Conservation (phyloP, 345 rosid genomes). For the Rhodomyrtus tomentosa region DNA sequence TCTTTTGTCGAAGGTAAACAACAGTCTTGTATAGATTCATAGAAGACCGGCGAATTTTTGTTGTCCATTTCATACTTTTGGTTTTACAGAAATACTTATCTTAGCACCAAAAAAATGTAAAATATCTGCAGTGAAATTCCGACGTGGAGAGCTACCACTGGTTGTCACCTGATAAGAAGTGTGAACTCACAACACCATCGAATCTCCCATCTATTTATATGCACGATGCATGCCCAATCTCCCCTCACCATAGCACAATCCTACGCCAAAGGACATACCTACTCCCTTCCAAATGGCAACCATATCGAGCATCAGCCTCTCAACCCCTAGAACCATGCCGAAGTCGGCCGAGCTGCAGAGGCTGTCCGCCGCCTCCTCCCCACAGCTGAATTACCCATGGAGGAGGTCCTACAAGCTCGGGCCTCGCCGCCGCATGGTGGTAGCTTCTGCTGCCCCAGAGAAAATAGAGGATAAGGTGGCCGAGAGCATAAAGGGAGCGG, state of each 20-base stretch:
- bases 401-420: slow-evolving; percentile 11
- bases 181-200: slow-evolving; percentile 13
- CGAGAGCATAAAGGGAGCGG: slow-evolving; percentile 73
- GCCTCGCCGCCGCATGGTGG: slow-evolving; percentile 15
- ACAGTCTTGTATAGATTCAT: background rate
- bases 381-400: slow-evolving; percentile 36
- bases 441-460: slow-evolving; percentile 59
- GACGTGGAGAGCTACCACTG: slow-evolving; percentile 30
- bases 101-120: background rate
- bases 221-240: background rate
- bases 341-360: slow-evolving; percentile 11
- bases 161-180: slow-evolving; percentile 51
- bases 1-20: background rate
- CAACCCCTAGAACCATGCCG: slow-evolving; percentile 26
- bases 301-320: slow-evolving; percentile 32
- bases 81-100: background rate
- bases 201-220: slow-evolving; percentile 5
- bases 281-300: slow-evolving; percentile 33
- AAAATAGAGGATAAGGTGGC: slow-evolving; percentile 63
- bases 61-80: background rate
- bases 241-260: background rate
- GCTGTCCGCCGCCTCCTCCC: slow-evolving; percentile 4
- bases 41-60: background rate
- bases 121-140: background rate
- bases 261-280: background rate